Base-by-base conservation (phyloP, 2,329 filamentous ascomycete genomes). In the Aureobasidium sp. region DNA sequence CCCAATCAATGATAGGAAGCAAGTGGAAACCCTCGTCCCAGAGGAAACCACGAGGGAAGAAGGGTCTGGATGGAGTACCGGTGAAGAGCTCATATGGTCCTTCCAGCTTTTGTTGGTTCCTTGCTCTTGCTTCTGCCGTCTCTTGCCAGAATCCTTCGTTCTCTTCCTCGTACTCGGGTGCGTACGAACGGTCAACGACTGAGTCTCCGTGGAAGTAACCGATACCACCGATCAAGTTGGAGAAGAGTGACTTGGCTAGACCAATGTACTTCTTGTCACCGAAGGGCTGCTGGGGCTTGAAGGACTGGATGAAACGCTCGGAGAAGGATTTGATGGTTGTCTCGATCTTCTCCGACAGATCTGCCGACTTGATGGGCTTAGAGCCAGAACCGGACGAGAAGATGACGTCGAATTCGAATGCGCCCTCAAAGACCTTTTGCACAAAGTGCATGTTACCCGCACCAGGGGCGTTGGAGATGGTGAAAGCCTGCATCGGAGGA, bases 21-120 rank as follows among this genome's bases (percentile, higher is more conserved):
- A 99, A 79, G 70, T 99, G 94, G 76, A 97, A 99, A 0, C 94
- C 94, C 74, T 99, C 94, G 69, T 99, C 94, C 94, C 94, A 99
- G 4, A 97, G 81, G 73, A 99, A 99, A 0, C 94, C 94, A 64
- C 94, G 84, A 1, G 94, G 94, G 76, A 99, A 99, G 79, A 99
- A 99, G 0, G 94, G 90, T 5, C 94, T 82, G 9, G 93, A 97
- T 0, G 94, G 94, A 62, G 97, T 87, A 68, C 87, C 90, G 7
- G 92, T 95, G 72, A 92, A 97, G 2, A 99, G 83, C 73, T 96
- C 90, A 60, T 87, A 90, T 1, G 93, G 91, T 0, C 90, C 90
- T 70, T 95, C 91, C 0, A 87, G 75, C 63, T 85, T 79, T 66
- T 91, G 86, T 65, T 84, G 76, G 61, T 84, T 86, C 63, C 86